Conservation (phyloP, 164 flowering plant species). For the Vitis labrusca region DNA sequence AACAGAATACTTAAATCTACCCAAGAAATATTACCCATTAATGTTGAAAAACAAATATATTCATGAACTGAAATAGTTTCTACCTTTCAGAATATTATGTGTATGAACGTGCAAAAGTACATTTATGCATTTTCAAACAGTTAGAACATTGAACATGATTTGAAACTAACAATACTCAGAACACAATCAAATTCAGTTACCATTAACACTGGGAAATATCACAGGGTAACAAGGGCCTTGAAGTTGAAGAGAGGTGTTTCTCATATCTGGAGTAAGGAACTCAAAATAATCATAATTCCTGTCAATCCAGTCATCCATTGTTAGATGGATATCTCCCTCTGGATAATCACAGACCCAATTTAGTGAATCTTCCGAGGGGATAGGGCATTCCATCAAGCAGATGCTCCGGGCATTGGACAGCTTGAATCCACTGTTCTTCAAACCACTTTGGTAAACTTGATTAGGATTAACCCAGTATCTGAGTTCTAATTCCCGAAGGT, state of each 20-base stretch:
- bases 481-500: slow-evolving; percentile 76
- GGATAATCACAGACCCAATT: slow-evolving; percentile 99
- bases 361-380: slow-evolving; percentile 73
- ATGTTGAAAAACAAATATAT: too few relatives aligned
- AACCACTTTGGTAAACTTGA: slow-evolving; percentile 87
- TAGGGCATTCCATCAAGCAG: slow-evolving; percentile 92
- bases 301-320: slow-evolving; percentile 82
- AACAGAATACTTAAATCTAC: not conserved
- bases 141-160: not conserved
- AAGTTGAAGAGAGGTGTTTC: slow-evolving; percentile 91
- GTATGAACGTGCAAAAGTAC: too few relatives aligned
- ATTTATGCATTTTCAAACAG: too few relatives aligned
- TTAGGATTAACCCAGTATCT: slow-evolving; percentile 88
- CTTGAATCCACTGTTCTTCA: slow-evolving; percentile 60
- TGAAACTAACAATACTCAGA: not conserved
- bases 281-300: slow-evolving; percentile 88
- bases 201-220: slow-evolving; percentile 94
- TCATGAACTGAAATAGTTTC: too few relatives aligned
- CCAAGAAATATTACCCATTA: too few relatives aligned
- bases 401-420: slow-evolving; percentile 76
- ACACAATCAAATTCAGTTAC: slow-evolving; percentile 35
- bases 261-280: slow-evolving; percentile 80
- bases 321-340: slow-evolving; percentile 75
- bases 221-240: slow-evolving; percentile 99
- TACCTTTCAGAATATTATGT: too few relatives aligned